These are phyloP conservation scores for Diaporthe citrichinensis DNA, from an alignment of 2,329 filamentous ascomycete species.

Conservation along the genomic window DNA sequence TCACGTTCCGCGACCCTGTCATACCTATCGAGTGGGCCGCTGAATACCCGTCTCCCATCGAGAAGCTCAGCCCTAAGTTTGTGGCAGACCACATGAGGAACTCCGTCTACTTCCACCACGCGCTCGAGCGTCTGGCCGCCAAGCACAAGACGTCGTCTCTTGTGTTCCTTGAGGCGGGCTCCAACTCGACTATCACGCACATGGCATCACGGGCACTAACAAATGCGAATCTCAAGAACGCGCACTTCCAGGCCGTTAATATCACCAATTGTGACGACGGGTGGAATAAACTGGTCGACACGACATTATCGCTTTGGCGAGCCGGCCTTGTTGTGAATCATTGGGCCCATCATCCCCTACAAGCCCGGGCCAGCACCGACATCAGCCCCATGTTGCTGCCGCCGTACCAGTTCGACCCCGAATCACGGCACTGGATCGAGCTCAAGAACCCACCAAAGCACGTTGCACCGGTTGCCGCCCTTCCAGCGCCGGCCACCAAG, in stretches of 20 bases:
- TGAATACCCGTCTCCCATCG: conserved; percentile 11
- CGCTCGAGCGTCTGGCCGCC: conserved; percentile 9
- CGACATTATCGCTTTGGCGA: conserved; percentile 56
- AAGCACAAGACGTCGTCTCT: conserved; percentile 39
- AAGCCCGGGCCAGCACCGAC: conserved; percentile 44
- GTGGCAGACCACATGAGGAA: conserved; percentile 56
- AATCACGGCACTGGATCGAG: conserved; percentile 55
- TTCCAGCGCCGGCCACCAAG: neutral
- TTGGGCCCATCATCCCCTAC: conserved; percentile 53
- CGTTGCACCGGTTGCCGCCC: no score
- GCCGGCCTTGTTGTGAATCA: conserved; percentile 51
- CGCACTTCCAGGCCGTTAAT: conserved; percentile 46
- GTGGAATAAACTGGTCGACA: conserved; percentile 45
- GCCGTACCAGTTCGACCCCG: conserved; percentile 59
- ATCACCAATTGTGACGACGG: conserved; percentile 42
- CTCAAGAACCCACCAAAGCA: conserved; percentile 46
- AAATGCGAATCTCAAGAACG: neutral
- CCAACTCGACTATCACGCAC: conserved; percentile 51
- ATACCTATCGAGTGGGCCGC: conserved; percentile 52
- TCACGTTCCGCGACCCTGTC: conserved; percentile 51
- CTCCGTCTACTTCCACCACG: conserved; percentile 61
- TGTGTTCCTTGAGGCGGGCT: conserved; percentile 60
- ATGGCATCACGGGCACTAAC: conserved; percentile 51
- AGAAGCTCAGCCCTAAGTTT: conserved; percentile 35
- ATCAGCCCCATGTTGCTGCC: conserved; percentile 51